Evolutionary conservation across 768 basidiomycete genomes (phyloP).

Genomic region (Thelephora aurantiotincta): DNA sequence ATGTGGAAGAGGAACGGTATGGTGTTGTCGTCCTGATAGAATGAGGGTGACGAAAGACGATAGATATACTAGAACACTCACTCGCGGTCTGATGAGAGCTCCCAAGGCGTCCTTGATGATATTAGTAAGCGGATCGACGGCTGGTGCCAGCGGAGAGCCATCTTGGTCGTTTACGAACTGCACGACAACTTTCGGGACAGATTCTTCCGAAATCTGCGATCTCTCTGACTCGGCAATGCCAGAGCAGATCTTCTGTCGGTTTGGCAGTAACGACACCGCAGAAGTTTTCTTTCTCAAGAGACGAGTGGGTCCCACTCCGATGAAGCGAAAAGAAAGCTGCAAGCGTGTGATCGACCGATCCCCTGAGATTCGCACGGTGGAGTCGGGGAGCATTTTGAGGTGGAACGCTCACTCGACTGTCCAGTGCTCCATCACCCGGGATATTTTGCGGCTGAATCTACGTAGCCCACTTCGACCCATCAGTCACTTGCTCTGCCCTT

Average conservation of each 20-base stretch:
- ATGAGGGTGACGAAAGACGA: conserved; percentile 5
- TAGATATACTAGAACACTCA: conserved; percentile 19
- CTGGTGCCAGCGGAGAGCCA: conserved; percentile 67
- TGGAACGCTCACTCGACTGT: too few relatives aligned
- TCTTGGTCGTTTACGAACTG: conserved; percentile 90
- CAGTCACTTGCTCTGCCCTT: too few relatives aligned
- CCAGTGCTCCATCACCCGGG: too few relatives aligned
- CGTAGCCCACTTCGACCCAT: too few relatives aligned
- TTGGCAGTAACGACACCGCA: conserved; percentile 75
- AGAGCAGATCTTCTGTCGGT: conserved; percentile 74
- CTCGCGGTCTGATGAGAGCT: conserved; percentile 65
- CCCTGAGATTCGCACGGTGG: too few relatives aligned
- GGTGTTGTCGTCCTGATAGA: conserved; percentile 63
- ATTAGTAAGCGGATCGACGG: conserved; percentile 82
- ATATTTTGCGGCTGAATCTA: too few relatives aligned
- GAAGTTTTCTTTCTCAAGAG: conserved; percentile 38
- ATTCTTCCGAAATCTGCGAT: conserved; percentile 24
- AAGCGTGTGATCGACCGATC: too few relatives aligned
- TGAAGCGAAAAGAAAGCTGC: too few relatives aligned
- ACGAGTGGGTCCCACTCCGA: too few relatives aligned
- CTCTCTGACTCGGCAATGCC: conserved; percentile 48
- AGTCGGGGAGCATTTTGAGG: too few relatives aligned
- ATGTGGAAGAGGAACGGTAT: conserved; percentile 90
- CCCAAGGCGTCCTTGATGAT: conserved; percentile 75
- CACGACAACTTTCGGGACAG: conserved; percentile 64